A percentile compares a stretch with the other conserved stretches of the same genome.
Conservation (phyloP, 495 filamentous ascomycete species). For the Trichoderma reesei region DNA sequence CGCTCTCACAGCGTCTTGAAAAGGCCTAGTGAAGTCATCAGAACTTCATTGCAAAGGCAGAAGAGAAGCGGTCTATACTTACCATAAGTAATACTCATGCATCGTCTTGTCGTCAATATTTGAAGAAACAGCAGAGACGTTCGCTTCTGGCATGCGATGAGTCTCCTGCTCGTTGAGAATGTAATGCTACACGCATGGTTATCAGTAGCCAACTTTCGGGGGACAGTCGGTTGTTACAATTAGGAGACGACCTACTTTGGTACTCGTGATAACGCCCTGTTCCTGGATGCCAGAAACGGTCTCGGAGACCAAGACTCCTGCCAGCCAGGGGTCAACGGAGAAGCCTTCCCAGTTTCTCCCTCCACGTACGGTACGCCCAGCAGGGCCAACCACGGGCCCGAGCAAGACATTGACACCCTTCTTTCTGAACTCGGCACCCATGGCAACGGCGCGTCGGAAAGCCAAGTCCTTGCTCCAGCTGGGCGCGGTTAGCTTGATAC, state of each 20-base stretch:
- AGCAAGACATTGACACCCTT: constrained; percentile 60
- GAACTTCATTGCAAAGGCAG: background rate
- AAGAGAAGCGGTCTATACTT: constrained; percentile 34
- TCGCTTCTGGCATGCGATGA: constrained; percentile 41
- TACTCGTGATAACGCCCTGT: constrained; percentile 43
- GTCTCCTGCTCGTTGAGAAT: constrained; percentile 60
- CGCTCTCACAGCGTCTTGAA: constrained; percentile 54
- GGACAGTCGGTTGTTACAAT: background rate
- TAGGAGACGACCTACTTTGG: constrained; percentile 38
- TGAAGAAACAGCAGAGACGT: constrained; percentile 43
- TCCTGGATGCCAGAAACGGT: constrained; percentile 42
- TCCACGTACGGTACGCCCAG: constrained; percentile 40
- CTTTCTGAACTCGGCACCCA: constrained; percentile 48
- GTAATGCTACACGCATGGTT: constrained; percentile 39
- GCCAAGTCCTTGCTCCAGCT: constrained; percentile 51
- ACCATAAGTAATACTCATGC: constrained; percentile 65
- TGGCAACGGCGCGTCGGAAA: constrained; percentile 35
- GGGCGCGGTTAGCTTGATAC: constrained; percentile 33
- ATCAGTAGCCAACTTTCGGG: background rate
- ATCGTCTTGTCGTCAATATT: constrained; percentile 60
- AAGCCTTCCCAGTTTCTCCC: constrained; percentile 52
- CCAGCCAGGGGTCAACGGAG: constrained; percentile 40
- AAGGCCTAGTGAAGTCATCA: constrained; percentile 36
- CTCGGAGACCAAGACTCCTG: constrained; percentile 35
- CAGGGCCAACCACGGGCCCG: constrained; percentile 53